phyloP scores from a whole-genome alignment of 2,329 filamentous ascomycete genomes.

The Pochonia chlamydosporia region DNA sequence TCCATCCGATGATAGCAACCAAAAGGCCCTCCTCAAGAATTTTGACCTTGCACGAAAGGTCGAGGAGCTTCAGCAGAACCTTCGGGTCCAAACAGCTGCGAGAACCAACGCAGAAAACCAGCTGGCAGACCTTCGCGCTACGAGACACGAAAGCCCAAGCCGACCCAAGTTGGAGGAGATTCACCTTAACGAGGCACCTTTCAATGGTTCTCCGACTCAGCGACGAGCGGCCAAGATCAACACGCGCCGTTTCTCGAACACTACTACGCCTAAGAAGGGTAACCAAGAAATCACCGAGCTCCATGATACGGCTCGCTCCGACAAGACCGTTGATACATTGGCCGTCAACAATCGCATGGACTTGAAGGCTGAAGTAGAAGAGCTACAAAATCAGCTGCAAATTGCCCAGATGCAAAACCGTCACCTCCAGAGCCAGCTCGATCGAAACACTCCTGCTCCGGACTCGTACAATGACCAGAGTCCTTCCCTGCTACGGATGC shows the following conservation, averaged over 20 bases:
- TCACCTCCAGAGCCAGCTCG: slow-evolving; percentile 82
- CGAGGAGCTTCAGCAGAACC: slow-evolving; percentile 80
- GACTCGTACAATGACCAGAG: slow-evolving; percentile 72
- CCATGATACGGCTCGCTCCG: slow-evolving; percentile 75
- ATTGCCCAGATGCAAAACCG: slow-evolving; percentile 93
- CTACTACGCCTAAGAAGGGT: slow-evolving; percentile 71
- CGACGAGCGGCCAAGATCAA: slow-evolving; percentile 51
- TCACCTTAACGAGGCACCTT: slow-evolving; percentile 72
- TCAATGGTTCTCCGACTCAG: slow-evolving; percentile 69
- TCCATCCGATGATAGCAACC: slow-evolving; percentile 52
- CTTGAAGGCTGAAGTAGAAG: slow-evolving; percentile 81
- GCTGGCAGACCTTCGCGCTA: slow-evolving; percentile 68
- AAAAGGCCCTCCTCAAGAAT: slow-evolving; percentile 64
- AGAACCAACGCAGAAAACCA: slow-evolving; percentile 79
- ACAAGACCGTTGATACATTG: slow-evolving; percentile 74
- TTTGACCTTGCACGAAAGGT: slow-evolving; percentile 84
- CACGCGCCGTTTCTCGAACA: slow-evolving; percentile 60
- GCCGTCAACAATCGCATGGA: slow-evolving; percentile 88
- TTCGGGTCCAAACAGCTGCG: slow-evolving; percentile 76
- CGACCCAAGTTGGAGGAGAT: slow-evolving; percentile 82
- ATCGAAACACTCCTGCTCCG: slow-evolving; percentile 57
- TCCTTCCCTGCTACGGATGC: slow-evolving; percentile 72
- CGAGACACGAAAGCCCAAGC: slow-evolving; percentile 65
- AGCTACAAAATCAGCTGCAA: slow-evolving; percentile 90
- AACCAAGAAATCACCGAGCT: slow-evolving; percentile 53